Evolutionary conservation across 106 monocot species (phyloP), one percentile per base, ranked within the genome.

Genomic region (Chionographis japonica): DNA sequence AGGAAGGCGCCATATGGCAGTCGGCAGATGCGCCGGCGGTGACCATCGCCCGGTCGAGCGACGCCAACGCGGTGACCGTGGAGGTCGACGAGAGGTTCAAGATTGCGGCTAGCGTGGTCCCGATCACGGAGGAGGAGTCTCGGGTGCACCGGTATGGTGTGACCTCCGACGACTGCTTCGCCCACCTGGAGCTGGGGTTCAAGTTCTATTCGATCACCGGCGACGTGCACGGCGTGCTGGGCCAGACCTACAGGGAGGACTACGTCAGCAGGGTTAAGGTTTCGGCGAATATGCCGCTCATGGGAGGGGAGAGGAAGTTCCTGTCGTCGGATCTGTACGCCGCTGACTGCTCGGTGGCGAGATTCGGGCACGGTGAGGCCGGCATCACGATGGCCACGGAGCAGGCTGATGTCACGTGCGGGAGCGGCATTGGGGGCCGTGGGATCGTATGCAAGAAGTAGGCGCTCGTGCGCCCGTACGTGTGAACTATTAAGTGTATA

Each of bases 121-220:
- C 79, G n/a, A 68, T 79, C 52, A 79, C 79, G 4, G 68, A 67
- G 50, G 60, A 79, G 56, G 79, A 79, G 58, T 79, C 79, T 41
- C 39, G 59, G 66, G 54, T 79, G 40, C 79, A 79, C 62, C 39
- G 35, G 4, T 79, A 79, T 52, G 56, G 61, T 27, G n/a, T 79
- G 20, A 68, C 68, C 4, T 13, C 58, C 13, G 73, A 66, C n/a
- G 54, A 60, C 60, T 59, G 78, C 66, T 60, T 67, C 17, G 78
- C 78, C 3, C 78, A 78, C 60, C 60, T 78, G 20, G 72, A 72
- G 51, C 3, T 66, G 18, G 66, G 55, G 19, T 77, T 71, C 77
- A 73, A 73, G 73, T 73, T 73, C 78, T 62, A 54, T 13, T 6
- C 51, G 12, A 20, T 79, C 13, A 73, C 52, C 56, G 58, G 52